Percentiles rank a stretch among this genome's conserved stretches.
Evolutionary conservation across 805 yeast species (phyloP).

Genomic region (Tetrapisispora taiwanensis): DNA sequence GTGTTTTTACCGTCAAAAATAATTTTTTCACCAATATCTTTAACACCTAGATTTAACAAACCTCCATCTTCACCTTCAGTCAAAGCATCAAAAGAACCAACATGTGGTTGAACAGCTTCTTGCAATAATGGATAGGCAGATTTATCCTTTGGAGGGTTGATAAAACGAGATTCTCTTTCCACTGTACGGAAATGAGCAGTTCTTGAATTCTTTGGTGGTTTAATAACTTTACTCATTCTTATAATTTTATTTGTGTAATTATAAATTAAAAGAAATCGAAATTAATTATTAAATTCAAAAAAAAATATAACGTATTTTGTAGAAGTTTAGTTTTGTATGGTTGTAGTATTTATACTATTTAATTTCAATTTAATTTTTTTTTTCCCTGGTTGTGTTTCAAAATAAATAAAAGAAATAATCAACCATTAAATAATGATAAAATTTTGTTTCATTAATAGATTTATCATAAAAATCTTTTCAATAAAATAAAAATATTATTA

Average conservation of each 20-base stretch:
- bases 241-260: neutral
- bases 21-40: constrained; percentile 79
- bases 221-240: constrained; percentile 25
- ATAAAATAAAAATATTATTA: neutral
- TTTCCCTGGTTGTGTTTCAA: too few relatives aligned
- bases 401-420: too few relatives aligned
- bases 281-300: neutral
- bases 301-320: too few relatives aligned
- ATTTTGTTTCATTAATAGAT: too few relatives aligned
- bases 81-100: constrained; percentile 91
- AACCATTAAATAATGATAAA: too few relatives aligned
- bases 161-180: constrained; percentile 77
- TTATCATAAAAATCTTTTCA: too few relatives aligned
- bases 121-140: constrained; percentile 70
- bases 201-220: constrained; percentile 24
- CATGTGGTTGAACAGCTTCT: constrained; percentile 90
- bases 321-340: too few relatives aligned
- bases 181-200: constrained; percentile 52
- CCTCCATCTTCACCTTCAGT: constrained; percentile 86
- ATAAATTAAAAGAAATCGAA: neutral
- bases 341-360: too few relatives aligned
- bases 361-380: too few relatives aligned
- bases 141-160: constrained; percentile 81
- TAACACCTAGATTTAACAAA: constrained; percentile 68
- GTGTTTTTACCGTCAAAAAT: constrained; percentile 57